Evolutionary conservation across 2,329 filamentous ascomycete genomes (phyloP), one percentile per base, ranked within the genome.

Genomic region (Talaromyces marneffei): DNA sequence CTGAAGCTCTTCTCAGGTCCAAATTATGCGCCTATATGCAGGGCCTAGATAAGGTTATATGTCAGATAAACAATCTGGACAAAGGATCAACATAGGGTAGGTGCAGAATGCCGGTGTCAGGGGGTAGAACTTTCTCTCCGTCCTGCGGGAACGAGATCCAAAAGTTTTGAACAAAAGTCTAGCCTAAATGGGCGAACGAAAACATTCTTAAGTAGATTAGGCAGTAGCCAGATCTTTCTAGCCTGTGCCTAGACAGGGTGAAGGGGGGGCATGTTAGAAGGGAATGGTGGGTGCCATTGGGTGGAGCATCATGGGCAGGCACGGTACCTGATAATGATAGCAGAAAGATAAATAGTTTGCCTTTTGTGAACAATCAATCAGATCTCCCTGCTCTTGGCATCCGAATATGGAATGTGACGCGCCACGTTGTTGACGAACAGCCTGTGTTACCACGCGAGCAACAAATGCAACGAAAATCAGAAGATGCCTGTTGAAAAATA

Each of bases 381-480:
- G 29, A 52, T 52, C n/a, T 10, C 18, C 25, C 27, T 57, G 37
- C 39, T 25, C 55, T 37, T 57, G 55, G 56, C 56, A 37, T 37
- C 56, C 25, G 18, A 20, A 35, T 33, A n/a, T 58, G 42, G 42
- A 58, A 58, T 58, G 40, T 48, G 29, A 58, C 42, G 48, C 9
- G 23, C 56, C 56, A 58, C 56, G 56, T 58, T 58, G 14, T 58
- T 48, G 42, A 46, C n/a, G 31, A 48, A 58, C 18, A 16, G 23
- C 20, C 39, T 46, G 56, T 39, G 31, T 35, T 29, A 58, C 40
- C 31, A 48, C 42, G 31, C 54, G 42, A 37, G 40, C 7, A 25
- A 27, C 3, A 58, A 58, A 48, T 58, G 56, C 31, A 39, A 46
- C n/a, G 14, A 35, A 23, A 50, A 35, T 50, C 18, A 31, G 31